Evolutionary conservation across 2,329 filamentous ascomycete genomes (phyloP).

Genomic region (Diplodia intermedia): DNA sequence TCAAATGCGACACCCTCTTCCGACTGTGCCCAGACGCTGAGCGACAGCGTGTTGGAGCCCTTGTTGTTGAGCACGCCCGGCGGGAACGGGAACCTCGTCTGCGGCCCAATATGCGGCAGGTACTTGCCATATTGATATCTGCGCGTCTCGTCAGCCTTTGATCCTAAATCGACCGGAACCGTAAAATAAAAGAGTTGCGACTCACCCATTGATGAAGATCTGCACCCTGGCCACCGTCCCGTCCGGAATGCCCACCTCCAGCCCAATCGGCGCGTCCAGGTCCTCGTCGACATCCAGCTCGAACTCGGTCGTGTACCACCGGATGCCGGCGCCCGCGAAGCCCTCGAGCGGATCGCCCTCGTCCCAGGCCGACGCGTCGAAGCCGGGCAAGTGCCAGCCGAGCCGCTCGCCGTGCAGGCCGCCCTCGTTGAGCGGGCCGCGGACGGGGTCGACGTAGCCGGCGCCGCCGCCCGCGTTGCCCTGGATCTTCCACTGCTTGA

Average conservation of each 20-base stretch:
- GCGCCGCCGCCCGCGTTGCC: conserved; percentile 62
- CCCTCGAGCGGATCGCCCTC: conserved; percentile 47
- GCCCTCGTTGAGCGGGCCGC: conserved; percentile 64
- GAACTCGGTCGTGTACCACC: conserved; percentile 62
- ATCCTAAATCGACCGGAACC: no score
- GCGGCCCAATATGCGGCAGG: conserved; percentile 66
- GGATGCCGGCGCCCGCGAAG: conserved; percentile 59
- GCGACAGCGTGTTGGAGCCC: conserved; percentile 64
- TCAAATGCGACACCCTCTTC: conserved; percentile 55
- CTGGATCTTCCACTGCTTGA: conserved; percentile 61
- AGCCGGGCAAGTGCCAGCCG: conserved; percentile 66
- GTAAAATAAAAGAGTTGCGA: background rate
- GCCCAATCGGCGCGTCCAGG: conserved; percentile 64
- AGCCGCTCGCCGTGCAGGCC: conserved; percentile 65
- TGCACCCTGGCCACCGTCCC: conserved; percentile 58
- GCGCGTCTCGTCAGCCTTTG: background rate
- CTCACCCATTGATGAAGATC: conserved; percentile 65
- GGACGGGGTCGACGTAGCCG: conserved; percentile 57
- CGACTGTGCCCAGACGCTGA: conserved; percentile 67
- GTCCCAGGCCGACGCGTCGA: conserved; percentile 57
- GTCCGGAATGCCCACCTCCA: conserved; percentile 57
- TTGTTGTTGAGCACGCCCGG: conserved; percentile 65
- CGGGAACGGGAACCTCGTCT: conserved; percentile 66
- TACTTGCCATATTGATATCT: conserved; percentile 63
- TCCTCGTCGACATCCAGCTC: conserved; percentile 59